These are phyloP conservation scores for Neopestalotiopsis sp. DNA, from an alignment of 2,329 filamentous ascomycete genomes.

Conservation along the genomic window DNA sequence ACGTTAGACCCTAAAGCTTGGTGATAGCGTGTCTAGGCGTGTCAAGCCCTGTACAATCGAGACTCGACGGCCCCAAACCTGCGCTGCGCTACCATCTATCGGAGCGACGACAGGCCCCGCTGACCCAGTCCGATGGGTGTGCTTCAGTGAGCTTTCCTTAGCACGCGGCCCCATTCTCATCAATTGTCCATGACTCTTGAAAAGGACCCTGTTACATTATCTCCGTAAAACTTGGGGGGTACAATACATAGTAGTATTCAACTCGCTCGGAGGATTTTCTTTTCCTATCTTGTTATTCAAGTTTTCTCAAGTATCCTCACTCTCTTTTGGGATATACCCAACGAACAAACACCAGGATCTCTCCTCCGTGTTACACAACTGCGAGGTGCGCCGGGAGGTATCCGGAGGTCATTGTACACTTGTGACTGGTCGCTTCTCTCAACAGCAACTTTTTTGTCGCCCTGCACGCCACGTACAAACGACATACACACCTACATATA, in stretches of 20 bases:
- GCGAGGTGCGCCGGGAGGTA: not conserved
- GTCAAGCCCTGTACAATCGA: not conserved
- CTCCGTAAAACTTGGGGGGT: not conserved
- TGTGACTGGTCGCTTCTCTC: not conserved
- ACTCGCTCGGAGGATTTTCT: not conserved
- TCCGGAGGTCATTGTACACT: slow-evolving; percentile 1
- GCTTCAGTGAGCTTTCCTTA: not conserved
- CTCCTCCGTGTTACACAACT: not conserved
- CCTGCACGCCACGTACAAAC: not conserved
- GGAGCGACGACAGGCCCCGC: not conserved
- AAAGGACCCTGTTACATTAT: not conserved
- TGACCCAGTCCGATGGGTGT: slow-evolving; percentile 1
- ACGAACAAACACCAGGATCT: not conserved
- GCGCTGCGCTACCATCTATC: slow-evolving; percentile 1
- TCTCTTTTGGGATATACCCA: not conserved
- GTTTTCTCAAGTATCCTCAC: not conserved
- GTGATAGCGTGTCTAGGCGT: not conserved
- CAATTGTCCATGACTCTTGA: slow-evolving; percentile 2
- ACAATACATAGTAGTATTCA: not conserved
- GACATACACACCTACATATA: not conserved
- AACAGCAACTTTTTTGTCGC: not conserved
- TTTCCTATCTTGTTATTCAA: not conserved
- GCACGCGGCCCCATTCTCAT: not conserved
- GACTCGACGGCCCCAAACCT: not conserved
- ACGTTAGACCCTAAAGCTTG: slow-evolving; percentile 2